Evolutionary conservation across 2,329 filamentous ascomycete species (phyloP).

Genomic region (Talaromyces sp.): DNA sequence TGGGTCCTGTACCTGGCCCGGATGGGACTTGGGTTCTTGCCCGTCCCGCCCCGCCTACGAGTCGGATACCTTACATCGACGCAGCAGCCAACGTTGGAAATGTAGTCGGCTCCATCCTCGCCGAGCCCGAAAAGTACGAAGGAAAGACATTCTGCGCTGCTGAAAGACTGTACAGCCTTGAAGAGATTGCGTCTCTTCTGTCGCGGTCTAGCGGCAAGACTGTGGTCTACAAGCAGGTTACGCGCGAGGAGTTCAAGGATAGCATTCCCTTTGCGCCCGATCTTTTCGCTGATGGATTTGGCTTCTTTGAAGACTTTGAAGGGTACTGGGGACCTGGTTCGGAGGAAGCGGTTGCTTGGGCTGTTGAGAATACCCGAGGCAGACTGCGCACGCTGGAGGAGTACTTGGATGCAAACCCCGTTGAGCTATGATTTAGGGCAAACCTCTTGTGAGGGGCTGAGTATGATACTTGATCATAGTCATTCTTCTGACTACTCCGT

Average conservation of each 20-base stretch:
- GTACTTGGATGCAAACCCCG: neutral
- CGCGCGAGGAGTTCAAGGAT: neutral
- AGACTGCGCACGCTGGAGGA: neutral
- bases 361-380: neutral
- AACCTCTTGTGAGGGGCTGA: neutral
- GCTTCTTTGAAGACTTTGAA: neutral
- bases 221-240: neutral
- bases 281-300: neutral
- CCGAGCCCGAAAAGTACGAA: neutral
- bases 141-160: neutral
- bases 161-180: neutral
- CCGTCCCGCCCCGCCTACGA: neutral
- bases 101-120: neutral
- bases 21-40: neutral
- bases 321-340: neutral
- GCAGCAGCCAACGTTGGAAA: neutral
- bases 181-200: neutral
- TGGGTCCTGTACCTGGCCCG: neutral
- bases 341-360: neutral
- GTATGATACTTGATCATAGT: neutral
- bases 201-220: neutral
- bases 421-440: neutral
- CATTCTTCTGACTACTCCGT: neutral
- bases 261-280: neutral
- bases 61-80: neutral